phyloP scores from a whole-genome alignment of 2,329 filamentous ascomycete genomes.

The Ophiobolus disseminans region DNA sequence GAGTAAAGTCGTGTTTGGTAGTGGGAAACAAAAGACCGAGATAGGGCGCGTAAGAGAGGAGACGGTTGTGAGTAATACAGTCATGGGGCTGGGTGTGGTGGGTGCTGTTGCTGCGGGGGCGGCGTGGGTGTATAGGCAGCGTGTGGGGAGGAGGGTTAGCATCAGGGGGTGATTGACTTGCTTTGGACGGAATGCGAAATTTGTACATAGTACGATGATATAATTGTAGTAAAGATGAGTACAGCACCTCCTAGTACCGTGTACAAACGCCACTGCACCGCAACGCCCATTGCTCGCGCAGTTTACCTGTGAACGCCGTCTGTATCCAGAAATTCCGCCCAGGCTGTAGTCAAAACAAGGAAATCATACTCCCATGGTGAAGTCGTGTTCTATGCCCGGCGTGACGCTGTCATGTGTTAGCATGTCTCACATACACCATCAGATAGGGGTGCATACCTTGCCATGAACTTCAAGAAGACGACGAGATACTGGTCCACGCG shows the following conservation, averaged over 20 bases:
- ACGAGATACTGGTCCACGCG: slow-evolving; percentile 88
- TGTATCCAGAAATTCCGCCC: neutral
- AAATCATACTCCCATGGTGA: slow-evolving; percentile 87
- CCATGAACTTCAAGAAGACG: slow-evolving; percentile 81
- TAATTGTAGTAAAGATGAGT: too few species aligned
- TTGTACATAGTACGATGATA: too few species aligned
- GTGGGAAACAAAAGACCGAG: slow-evolving; percentile 42
- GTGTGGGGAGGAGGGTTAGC: slow-evolving; percentile 21
- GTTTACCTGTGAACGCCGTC: neutral
- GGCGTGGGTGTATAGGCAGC: slow-evolving; percentile 34
- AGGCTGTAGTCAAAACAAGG: neutral
- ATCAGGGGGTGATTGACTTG: slow-evolving; percentile 1
- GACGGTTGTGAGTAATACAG: slow-evolving; percentile 49
- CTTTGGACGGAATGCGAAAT: too few species aligned
- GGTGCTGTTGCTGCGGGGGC: slow-evolving; percentile 48
- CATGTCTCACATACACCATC: slow-evolving; percentile 56
- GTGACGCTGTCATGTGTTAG: slow-evolving; percentile 78
- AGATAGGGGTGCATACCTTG: slow-evolving; percentile 43
- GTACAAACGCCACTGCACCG: too few species aligned
- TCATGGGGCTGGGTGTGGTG: slow-evolving; percentile 45
- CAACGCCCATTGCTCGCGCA: too few species aligned
- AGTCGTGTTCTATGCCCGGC: slow-evolving; percentile 96
- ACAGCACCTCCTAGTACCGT: too few species aligned
- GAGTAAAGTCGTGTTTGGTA: slow-evolving; percentile 40
- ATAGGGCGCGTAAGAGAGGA: slow-evolving; percentile 57